phyloP scores from a whole-genome alignment of 768 basidiomycete species.

The Lactarius akahatsu region DNA sequence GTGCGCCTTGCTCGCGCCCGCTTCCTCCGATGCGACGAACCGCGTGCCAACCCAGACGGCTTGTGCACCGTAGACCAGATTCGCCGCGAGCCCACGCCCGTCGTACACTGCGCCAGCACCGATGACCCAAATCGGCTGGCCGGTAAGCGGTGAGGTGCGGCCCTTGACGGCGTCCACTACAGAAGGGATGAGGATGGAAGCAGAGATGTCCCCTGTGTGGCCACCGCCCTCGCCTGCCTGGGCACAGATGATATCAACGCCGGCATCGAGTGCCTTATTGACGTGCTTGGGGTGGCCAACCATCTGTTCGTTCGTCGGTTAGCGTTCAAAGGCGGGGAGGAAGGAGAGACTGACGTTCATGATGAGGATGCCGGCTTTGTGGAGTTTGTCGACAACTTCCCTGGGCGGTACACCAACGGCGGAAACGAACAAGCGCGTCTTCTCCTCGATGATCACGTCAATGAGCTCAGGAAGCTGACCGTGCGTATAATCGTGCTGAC shows the following conservation, averaged over 20 bases:
- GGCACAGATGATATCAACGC: constrained; percentile 91
- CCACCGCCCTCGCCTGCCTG: constrained; percentile 82
- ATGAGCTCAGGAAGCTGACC: constrained; percentile 82
- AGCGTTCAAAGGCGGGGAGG: not conserved
- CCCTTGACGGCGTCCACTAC: constrained; percentile 84
- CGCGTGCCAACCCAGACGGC: constrained; percentile 70
- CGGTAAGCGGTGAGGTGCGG: constrained; percentile 74
- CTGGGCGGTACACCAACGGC: constrained; percentile 87
- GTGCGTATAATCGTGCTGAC: constrained; percentile 88
- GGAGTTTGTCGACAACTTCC: constrained; percentile 75
- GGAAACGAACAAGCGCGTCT: constrained; percentile 84
- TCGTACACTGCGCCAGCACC: constrained; percentile 93
- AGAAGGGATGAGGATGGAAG: constrained; percentile 86
- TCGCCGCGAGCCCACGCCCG: constrained; percentile 83
- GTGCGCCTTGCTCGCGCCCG: constrained; percentile 78
- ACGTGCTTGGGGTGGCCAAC: constrained; percentile 95
- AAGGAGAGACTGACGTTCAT: constrained; percentile 65
- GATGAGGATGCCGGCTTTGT: constrained; percentile 79
- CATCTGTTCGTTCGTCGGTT: constrained; percentile 47
- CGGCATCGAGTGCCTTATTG: constrained; percentile 72
- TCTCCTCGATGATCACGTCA: constrained; percentile 91
- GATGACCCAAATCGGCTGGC: constrained; percentile 80
- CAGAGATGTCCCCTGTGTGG: constrained; percentile 79
- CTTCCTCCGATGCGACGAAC: constrained; percentile 82
- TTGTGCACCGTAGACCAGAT: constrained; percentile 85